phyloP scores from a whole-genome alignment of 2,329 filamentous ascomycete species.

The Botrytis paeoniae region DNA sequence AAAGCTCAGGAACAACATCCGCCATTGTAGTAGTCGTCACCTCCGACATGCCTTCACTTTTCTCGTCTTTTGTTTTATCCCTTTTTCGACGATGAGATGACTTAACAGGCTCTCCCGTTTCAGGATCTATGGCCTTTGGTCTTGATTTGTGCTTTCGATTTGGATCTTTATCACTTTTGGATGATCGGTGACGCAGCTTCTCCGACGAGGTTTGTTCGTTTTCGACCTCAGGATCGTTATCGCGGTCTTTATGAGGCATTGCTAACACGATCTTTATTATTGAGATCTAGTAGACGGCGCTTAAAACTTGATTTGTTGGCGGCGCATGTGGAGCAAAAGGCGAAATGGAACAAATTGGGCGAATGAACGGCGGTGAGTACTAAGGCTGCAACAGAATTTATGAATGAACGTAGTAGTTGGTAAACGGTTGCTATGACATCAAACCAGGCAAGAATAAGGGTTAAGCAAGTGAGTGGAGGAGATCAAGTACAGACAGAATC shows the following conservation, averaged over 20 bases:
- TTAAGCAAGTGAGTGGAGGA: conserved; percentile 7
- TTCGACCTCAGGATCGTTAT: conserved; percentile 32
- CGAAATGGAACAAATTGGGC: conserved; percentile 5
- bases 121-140: conserved; percentile 35
- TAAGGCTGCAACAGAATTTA: conserved; percentile 11
- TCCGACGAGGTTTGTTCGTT: conserved; percentile 33
- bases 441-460: conserved; percentile 7
- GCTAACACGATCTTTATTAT: conserved; percentile 13
- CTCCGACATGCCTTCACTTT: conserved; percentile 24
- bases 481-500: not conserved
- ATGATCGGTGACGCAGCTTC: conserved; percentile 30
- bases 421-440: conserved; percentile 10
- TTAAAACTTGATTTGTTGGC: conserved; percentile 22
- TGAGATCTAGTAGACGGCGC: conserved; percentile 16
- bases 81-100: conserved; percentile 34
- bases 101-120: conserved; percentile 36
- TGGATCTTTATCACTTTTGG: conserved; percentile 36
- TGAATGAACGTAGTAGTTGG: not conserved
- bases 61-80: conserved; percentile 31
- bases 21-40: conserved; percentile 40
- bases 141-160: conserved; percentile 38
- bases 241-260: conserved; percentile 23
- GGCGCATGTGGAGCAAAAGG: conserved; percentile 19
- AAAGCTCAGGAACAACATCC: conserved; percentile 50
- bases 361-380: conserved; percentile 19